Percentiles rank a stretch among this genome's conserved stretches.
Conservation (phyloP, 192 early-diverging fungal species). For the Rhizophagus clarus region DNA sequence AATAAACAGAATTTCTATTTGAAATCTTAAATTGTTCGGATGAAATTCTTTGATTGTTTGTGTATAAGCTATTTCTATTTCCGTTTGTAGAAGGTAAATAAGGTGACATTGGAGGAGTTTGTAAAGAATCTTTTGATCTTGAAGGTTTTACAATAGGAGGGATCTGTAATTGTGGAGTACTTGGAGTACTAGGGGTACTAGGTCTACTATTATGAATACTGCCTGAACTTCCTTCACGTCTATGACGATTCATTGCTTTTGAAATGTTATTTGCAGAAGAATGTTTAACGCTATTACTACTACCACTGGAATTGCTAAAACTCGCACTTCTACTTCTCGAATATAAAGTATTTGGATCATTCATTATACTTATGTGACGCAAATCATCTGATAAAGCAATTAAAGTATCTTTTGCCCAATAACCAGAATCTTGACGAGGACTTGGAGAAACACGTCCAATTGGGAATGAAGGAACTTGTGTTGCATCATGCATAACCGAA, state of each 20-base stretch:
- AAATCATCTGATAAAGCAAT: background rate
- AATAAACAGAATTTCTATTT: background rate
- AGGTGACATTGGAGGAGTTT: too few relatives aligned
- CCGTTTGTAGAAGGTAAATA: too few relatives aligned
- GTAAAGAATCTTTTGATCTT: too few relatives aligned
- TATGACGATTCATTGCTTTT: background rate
- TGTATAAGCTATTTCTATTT: background rate
- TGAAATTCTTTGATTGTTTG: background rate
- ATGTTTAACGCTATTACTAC: background rate
- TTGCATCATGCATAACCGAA: too few relatives aligned
- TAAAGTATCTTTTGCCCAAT: conserved; percentile 13
- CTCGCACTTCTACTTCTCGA: background rate
- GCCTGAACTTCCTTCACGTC: background rate
- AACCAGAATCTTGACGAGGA: conserved; percentile 6
- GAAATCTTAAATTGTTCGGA: background rate
- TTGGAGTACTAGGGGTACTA: too few relatives aligned
- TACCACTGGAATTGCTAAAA: background rate
- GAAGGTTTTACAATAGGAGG: too few relatives aligned
- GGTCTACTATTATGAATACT: background rate
- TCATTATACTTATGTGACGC: background rate
- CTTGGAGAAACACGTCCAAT: background rate
- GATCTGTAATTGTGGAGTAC: too few relatives aligned
- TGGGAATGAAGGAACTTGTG: background rate
- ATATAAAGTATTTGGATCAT: background rate
- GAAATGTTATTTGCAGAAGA: background rate